Conservation (phyloP, 1,139 yeast species). For the Diutina catenulata region DNA sequence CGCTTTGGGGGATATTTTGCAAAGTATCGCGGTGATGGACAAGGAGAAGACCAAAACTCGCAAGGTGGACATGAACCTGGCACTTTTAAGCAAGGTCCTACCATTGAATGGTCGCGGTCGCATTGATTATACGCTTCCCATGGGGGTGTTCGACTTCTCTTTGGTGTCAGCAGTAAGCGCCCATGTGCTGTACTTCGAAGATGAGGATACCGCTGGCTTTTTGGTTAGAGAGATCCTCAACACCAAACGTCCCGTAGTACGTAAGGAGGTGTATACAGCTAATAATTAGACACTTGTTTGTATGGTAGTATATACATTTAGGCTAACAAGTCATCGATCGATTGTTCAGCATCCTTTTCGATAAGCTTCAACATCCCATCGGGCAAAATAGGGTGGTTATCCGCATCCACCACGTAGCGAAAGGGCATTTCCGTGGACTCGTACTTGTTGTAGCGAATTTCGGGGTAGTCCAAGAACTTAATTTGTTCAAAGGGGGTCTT, state of each 20-base stretch:
- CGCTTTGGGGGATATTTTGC: constrained; percentile 1
- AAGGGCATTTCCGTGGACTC: constrained; percentile 98
- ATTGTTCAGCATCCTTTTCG: constrained; percentile 71
- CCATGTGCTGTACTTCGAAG: constrained; percentile 83
- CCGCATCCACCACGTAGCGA: constrained; percentile 60
- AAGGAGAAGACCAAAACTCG: neutral
- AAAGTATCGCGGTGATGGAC: constrained; percentile 2
- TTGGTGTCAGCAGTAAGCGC: constrained; percentile 73
- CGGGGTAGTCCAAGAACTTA: constrained; percentile 85
- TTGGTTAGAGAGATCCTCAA: constrained; percentile 43
- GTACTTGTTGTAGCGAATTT: constrained; percentile 72
- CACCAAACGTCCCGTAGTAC: constrained; percentile 9
- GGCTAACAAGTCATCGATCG: constrained; percentile 46
- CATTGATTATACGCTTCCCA: constrained; percentile 70
- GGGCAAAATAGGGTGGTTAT: constrained; percentile 73
- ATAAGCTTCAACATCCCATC: constrained; percentile 84
- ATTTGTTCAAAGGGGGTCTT: constrained; percentile 53
- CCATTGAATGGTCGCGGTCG: constrained; percentile 17
- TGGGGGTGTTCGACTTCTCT: constrained; percentile 71
- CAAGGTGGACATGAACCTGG: neutral
- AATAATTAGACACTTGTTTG: too few species aligned
- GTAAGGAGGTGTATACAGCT: too few species aligned
- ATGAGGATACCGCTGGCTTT: constrained; percentile 73
- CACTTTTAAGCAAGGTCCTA: neutral
- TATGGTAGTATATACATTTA: too few species aligned